Percentiles rank a stretch among this genome's conserved stretches.
Conservation (phyloP, 345 rosid species). For the Hibiscus syriacus region DNA sequence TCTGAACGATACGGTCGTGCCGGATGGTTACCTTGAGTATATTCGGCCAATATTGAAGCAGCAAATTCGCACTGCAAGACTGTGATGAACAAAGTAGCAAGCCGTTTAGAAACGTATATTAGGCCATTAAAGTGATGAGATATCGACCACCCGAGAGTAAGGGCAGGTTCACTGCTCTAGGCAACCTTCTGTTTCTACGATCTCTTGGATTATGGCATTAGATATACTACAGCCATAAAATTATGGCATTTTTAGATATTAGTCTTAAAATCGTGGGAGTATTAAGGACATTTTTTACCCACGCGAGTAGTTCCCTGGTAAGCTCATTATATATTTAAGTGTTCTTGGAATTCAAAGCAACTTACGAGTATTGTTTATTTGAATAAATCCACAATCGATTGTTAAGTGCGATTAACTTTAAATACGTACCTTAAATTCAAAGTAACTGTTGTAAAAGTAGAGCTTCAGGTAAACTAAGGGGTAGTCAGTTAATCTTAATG, state of each 20-base stretch:
- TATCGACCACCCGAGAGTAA: background rate
- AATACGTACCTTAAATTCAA: too few species aligned
- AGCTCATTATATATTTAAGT: background rate
- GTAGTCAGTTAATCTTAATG: too few species aligned
- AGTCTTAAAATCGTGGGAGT: background rate
- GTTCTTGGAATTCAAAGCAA: background rate
- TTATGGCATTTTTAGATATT: too few species aligned
- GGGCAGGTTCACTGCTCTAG: background rate
- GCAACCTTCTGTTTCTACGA: background rate
- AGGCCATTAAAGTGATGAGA: background rate
- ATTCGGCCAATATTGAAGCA: conserved; percentile 77
- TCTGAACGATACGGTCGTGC: conserved; percentile 81
- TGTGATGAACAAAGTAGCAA: conserved; percentile 21
- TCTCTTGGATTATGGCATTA: background rate
- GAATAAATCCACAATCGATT: too few species aligned
- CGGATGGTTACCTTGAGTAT: conserved; percentile 89
- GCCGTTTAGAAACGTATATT: background rate
- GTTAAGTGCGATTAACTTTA: too few species aligned
- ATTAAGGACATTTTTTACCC: too few species aligned
- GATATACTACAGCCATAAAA: too few species aligned
- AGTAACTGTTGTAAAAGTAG: too few species aligned
- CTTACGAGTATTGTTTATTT: background rate
- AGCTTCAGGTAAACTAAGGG: too few species aligned
- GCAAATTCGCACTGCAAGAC: conserved; percentile 78
- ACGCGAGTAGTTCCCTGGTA: too few species aligned